These are phyloP conservation scores for Blastobotrys attinorum DNA, from an alignment of 805 yeast species.

Conservation along the genomic window DNA sequence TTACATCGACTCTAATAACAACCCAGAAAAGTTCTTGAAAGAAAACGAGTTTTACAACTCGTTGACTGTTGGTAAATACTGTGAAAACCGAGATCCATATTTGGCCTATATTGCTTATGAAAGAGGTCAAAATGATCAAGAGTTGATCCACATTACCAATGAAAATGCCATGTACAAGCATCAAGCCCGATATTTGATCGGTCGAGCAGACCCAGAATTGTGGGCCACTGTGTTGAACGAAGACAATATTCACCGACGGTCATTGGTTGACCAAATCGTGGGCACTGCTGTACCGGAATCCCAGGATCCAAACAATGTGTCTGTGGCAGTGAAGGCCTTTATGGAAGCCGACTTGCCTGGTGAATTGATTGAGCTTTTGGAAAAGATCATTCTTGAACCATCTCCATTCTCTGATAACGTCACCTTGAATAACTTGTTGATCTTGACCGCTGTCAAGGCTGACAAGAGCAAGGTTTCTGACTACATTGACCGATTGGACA, in stretches of 20 bases:
- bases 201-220: constrained; percentile 75
- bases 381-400: constrained; percentile 93
- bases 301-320: constrained; percentile 86
- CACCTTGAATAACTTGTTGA: constrained; percentile 85
- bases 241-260: constrained; percentile 83
- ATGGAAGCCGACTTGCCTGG: constrained; percentile 91
- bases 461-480: constrained; percentile 77
- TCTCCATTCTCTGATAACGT: constrained; percentile 95
- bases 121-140: constrained; percentile 87
- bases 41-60: constrained; percentile 89
- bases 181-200: constrained; percentile 92
- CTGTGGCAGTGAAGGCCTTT: constrained; percentile 88
- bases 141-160: constrained; percentile 84
- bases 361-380: constrained; percentile 89
- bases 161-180: constrained; percentile 98
- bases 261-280: constrained; percentile 85
- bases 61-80: constrained; percentile 92
- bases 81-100: constrained; percentile 98
- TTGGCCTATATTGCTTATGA: constrained; percentile 96
- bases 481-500: constrained; percentile 83
- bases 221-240: constrained; percentile 74
- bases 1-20: constrained; percentile 94
- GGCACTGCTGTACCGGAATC: constrained; percentile 95
- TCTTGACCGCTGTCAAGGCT: constrained; percentile 92
- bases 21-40: constrained; percentile 91